Evolutionary conservation across 495 filamentous ascomycete genomes (phyloP).

Genomic region (Chaetomium cochliodes): DNA sequence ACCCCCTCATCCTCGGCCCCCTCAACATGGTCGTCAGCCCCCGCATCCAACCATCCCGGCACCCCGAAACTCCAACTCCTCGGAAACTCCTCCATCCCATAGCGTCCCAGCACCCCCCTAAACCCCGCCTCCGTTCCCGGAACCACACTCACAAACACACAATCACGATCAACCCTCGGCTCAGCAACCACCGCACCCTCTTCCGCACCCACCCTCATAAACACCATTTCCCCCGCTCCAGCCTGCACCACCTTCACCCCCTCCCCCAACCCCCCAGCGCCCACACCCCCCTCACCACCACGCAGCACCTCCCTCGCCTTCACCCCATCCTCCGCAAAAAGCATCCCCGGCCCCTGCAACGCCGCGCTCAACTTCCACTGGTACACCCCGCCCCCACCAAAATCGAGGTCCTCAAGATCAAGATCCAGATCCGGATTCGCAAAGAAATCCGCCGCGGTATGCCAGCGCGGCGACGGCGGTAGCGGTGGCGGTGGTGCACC

Average conservation of each 20-base stretch:
- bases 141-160: slow-evolving; percentile 39
- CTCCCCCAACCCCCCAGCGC: slow-evolving; percentile 24
- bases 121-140: slow-evolving; percentile 33
- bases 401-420: too few species aligned
- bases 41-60: background rate
- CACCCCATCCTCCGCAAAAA: slow-evolving; percentile 29
- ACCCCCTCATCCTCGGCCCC: too few species aligned
- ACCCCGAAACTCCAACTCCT: slow-evolving; percentile 25
- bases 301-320: background rate
- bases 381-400: too few species aligned
- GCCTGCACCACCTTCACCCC: slow-evolving; percentile 25
- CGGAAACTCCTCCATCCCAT: slow-evolving; percentile 37
- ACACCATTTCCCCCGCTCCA: slow-evolving; percentile 35
- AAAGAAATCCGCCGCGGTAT: slow-evolving; percentile 41
- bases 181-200: slow-evolving; percentile 39
- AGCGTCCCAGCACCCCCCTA: slow-evolving; percentile 29
- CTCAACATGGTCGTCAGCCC: too few species aligned
- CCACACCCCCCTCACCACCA: background rate
- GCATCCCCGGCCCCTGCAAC: slow-evolving; percentile 34
- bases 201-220: slow-evolving; percentile 28
- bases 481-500: too few species aligned
- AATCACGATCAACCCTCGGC: slow-evolving; percentile 31
- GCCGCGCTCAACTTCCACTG: slow-evolving; percentile 39
- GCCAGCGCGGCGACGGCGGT: slow-evolving; percentile 22
- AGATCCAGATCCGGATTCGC: slow-evolving; percentile 9